Evolutionary conservation across 306 rosid genomes (phyloP), one percentile per base, ranked within the genome.

Genomic region (Dryas octopetala): DNA sequence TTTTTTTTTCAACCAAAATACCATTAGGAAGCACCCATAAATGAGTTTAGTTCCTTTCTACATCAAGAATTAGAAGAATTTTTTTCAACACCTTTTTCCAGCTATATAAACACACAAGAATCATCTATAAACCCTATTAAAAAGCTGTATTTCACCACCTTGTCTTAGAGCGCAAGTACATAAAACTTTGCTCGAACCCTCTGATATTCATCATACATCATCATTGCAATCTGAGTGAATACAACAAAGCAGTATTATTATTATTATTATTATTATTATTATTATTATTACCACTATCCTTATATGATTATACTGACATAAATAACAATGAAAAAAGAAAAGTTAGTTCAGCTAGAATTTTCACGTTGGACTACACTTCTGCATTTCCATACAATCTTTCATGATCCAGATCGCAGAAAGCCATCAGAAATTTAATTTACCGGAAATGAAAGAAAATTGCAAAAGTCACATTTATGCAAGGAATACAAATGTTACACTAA

Each of bases 171-270:
- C 74, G 88, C 89, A 84, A 74, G 88, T 80, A 85, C 88, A 83
- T 80, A 62, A 78, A 85, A 81, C 89, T 78, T 85, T 71, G 87
- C 97, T 73, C 46, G 89, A 90, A 81, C 89, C 90, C 84, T 85
- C 86, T 74, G 87, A 86, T 80, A 88, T 82, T 87, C 98, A 94
- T 91, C 97, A 90, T 86, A 90, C 96, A 93, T 93, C 96, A 90
- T 90, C 97, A 85, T 89, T 90, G 96, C 93, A 89, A 88, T 85
- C 97, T 91, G 97, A 82, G 89, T 74, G 84, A 84, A 91, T 93
- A 86, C 81, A 91, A 85, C 83, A 87, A 88, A 93, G 79, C 89
- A 85, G 90, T 75, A 88, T 86, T 87, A 85, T 73, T 72, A 28
- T n/a, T 45, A 32, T 13, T 19, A 19, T 19, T 19, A 19, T 19